These are phyloP conservation scores for Colletotrichum acutatum DNA, from an alignment of 2,329 filamentous ascomycete species.

Conservation along the genomic window DNA sequence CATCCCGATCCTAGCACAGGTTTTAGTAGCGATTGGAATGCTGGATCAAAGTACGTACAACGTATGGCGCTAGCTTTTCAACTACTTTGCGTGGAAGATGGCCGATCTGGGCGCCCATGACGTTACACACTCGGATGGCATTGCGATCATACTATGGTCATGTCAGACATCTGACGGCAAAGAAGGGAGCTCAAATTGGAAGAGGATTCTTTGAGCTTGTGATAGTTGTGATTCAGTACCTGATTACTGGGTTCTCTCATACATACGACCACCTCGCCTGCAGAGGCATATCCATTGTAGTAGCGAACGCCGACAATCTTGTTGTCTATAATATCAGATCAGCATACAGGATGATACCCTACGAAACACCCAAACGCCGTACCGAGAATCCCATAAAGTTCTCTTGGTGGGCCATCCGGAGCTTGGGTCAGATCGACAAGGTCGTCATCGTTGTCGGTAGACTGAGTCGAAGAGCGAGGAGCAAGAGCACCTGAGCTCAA, in stretches of 20 bases:
- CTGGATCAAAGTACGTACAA: constrained; percentile 60
- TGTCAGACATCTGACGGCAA: neutral
- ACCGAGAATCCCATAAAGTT: constrained; percentile 61
- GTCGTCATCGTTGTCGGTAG: constrained; percentile 47
- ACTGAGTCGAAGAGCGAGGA: constrained; percentile 33
- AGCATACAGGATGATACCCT: neutral
- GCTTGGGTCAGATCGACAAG: constrained; percentile 56
- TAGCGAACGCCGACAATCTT: constrained; percentile 67
- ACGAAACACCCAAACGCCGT: constrained; percentile 23
- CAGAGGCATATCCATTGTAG: constrained; percentile 71
- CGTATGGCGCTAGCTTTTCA: constrained; percentile 77
- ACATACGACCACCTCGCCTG: constrained; percentile 72
- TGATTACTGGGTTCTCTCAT: constrained; percentile 74
- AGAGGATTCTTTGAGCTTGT: neutral
- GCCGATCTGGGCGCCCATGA: constrained; percentile 79
- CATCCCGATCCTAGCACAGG: constrained; percentile 60
- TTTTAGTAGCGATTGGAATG: neutral
- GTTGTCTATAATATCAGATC: constrained; percentile 44
- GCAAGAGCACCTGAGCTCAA: neutral
- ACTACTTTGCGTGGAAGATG: constrained; percentile 77
- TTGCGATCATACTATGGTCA: constrained; percentile 72
- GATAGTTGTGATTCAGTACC: constrained; percentile 41
- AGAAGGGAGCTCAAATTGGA: neutral
- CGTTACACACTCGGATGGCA: constrained; percentile 83
- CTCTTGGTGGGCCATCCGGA: constrained; percentile 51